Conservation (phyloP, 768 basidiomycete species). For the Lactarius deliciosus region DNA sequence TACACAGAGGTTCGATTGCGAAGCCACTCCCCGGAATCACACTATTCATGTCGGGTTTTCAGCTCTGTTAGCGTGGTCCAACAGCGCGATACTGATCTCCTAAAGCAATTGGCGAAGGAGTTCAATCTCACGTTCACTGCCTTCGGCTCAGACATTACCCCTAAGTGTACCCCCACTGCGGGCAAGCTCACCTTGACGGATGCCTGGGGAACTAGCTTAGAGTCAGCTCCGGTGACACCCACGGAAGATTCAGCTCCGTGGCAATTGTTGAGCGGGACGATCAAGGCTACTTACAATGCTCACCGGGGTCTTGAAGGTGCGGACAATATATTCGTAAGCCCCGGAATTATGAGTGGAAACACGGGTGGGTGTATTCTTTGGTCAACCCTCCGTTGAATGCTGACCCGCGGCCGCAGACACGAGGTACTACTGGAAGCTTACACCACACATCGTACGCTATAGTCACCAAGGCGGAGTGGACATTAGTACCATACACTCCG, state of each 20-base stretch:
- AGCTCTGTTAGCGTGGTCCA: constrained; percentile 37
- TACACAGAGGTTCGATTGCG: constrained; percentile 34
- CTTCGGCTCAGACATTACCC: constrained; percentile 39
- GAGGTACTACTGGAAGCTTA: constrained; percentile 26
- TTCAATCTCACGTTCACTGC: constrained; percentile 45
- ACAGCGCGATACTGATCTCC: constrained; percentile 34
- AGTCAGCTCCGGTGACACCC: constrained; percentile 47
- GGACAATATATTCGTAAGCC: constrained; percentile 39
- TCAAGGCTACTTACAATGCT: constrained; percentile 40
- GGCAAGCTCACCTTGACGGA: constrained; percentile 43
- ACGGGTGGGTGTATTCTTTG: constrained; percentile 34
- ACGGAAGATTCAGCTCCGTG: constrained; percentile 40
- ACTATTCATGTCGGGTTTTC: neutral
- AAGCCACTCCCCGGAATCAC: neutral
- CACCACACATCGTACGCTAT: constrained; percentile 27
- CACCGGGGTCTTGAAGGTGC: constrained; percentile 33
- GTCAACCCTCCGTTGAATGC: neutral
- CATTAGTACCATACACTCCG: constrained; percentile 57
- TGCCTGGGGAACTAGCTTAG: constrained; percentile 38
- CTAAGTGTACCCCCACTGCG: constrained; percentile 32
- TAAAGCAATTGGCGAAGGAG: constrained; percentile 35
- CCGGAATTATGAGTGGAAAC: constrained; percentile 41
- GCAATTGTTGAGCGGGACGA: constrained; percentile 44
- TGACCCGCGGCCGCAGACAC: constrained; percentile 20
- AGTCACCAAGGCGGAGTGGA: constrained; percentile 30